Evolutionary conservation across 1,139 yeast genomes (phyloP), one percentile per base, ranked within the genome.

Genomic region (Hyphopichia buzzinii): DNA sequence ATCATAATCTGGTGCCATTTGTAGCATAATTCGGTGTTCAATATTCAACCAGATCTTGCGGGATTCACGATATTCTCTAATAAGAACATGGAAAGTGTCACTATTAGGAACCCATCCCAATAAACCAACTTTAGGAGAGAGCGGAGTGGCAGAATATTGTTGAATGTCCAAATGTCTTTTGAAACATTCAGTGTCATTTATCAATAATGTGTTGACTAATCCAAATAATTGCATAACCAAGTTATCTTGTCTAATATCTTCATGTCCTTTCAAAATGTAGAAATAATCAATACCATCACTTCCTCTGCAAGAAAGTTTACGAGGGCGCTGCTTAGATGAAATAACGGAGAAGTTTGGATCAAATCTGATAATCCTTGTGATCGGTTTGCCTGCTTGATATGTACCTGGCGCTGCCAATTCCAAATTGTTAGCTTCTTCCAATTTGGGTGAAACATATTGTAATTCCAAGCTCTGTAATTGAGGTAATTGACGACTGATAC

Each of bases 1-100:
- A 50, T 94, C 98, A 59, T 88, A 94, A 57, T 90, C 97, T 1
- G 97, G 97, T 0, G 97, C 96, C 97, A 92, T 90, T 57, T 92
- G 97, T 27, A 89, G 64, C 96, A 92, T 90, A 39, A 92, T 87
- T 46, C 97, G 75, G 57, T 90, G 97, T 58, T 92, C 98, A 51
- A 92, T 88, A 58, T 90, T 90, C 46, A 92, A 68, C 46, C 90
- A 73, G 34, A 90, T 86, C 67, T 89, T 90, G 42, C 96, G 78
- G 8, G 90, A 82, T 48, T 92, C 97, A 50, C 99, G 78, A 55
- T 90, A 89, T 49, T 92, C 97, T 43, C 90, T 77, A 38, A 94
- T 92, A 43, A 94, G 71, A 3, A 84, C 90, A 61, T 94, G 98
- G 78, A 94, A 84, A 0, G 99, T 94, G 54, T 94, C 98, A 54